These are phyloP conservation scores for Podaxis rugospora DNA, from an alignment of 768 basidiomycete species.

Conservation along the genomic window DNA sequence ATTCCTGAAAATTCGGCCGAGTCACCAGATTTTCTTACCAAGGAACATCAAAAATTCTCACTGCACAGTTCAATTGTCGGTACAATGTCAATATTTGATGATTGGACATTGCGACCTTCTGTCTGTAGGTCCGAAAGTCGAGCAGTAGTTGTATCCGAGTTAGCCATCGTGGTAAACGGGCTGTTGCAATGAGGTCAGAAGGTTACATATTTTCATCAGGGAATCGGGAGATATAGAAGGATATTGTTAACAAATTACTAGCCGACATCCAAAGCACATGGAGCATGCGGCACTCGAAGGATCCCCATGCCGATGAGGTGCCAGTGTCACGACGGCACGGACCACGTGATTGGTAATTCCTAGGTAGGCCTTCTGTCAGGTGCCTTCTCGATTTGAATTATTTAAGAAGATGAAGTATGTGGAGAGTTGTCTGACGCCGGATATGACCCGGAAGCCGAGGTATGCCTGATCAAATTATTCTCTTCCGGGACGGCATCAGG, in stretches of 20 bases:
- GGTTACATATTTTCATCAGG: not conserved
- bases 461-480: too few species aligned
- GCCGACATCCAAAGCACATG: not conserved
- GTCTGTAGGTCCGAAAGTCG: slow-evolving; percentile 19
- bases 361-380: too few species aligned
- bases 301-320: not conserved
- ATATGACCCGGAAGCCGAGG: too few species aligned
- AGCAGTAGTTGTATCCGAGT: not conserved
- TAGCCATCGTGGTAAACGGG: not conserved
- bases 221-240: not conserved
- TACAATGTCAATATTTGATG: slow-evolving; percentile 24
- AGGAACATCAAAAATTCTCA: slow-evolving; percentile 7
- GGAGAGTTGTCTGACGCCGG: too few species aligned
- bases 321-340: not conserved
- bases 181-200: not conserved
- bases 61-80: slow-evolving; percentile 27
- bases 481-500: not conserved
- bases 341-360: not conserved
- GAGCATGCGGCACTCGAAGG: not conserved
- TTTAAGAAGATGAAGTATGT: too few species aligned
- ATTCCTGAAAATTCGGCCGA: slow-evolving; percentile 14
- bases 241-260: not conserved
- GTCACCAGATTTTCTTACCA: not conserved
- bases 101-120: slow-evolving; percentile 21
- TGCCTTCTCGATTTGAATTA: too few species aligned